Base-by-base conservation (phyloP, 192 early-diverging fungal species). In the Helicostylum pulchrum region DNA sequence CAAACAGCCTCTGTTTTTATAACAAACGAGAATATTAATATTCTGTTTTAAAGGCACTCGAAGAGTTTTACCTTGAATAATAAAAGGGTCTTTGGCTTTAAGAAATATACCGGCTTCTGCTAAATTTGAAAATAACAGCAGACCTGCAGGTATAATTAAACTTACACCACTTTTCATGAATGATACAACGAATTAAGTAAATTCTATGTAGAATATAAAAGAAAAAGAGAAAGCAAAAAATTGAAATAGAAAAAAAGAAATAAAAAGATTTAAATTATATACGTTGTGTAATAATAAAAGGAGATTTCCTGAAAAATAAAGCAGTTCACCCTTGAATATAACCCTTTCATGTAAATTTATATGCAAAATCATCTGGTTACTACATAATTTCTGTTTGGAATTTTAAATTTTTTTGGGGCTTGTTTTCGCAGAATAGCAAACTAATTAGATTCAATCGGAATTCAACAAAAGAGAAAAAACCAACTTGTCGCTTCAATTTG, bases 31-130 rank as follows among this genome's bases (percentile, higher is more conserved):
- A 17, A 53, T 7, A 0, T 36, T 34, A 34, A 10, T 56, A n/a
- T 34, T 17, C n/a, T 30, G 15, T 56, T 17, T 3, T 48, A 51
- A n/a, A n/a, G n/a, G n/a, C n/a, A n/a, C n/a, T n/a, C n/a, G n/a
- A n/a, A n/a, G n/a, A n/a, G n/a, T n/a, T 42, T 23, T 42, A 59
- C 62, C 48, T 54, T 64, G 62, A 4, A 53, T 20, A 19, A 64
- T 64, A 26, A 42, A 53, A 36, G 62, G 50, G 12, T 50, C 20
- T 31, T 32, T 56, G 31, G 54, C 31, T 32, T 56, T 56, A n/a
- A 56, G 31, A 56, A 56, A 56, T 9, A 56, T 56, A 34, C 54
- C 54, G 19, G 54, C 54, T 20, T 56, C 54, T n/a, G 32, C 54
- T 19, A 5, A 39, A 39, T 39, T 39, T 0, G 6, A 10, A 39